Evolutionary conservation across 352 stramenopile genomes (phyloP), one percentile per base, ranked within the genome.

Genomic region (Phytophthora sojae): DNA sequence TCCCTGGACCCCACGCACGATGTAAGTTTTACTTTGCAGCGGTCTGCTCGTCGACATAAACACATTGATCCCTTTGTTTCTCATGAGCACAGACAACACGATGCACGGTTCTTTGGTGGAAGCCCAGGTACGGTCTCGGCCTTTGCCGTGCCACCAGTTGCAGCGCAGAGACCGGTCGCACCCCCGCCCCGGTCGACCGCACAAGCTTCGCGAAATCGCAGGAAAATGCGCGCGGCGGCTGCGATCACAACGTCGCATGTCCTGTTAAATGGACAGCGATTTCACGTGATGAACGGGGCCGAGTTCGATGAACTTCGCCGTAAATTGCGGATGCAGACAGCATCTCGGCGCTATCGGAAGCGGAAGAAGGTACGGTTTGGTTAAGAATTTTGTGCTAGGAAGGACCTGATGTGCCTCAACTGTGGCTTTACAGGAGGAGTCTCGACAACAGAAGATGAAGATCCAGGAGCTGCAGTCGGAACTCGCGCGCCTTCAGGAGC

Each of bases 291-390:
- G 47, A 72, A 79, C 9, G 42, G 52, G 2, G 30, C 19, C 7
- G 69, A 80, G 26, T 73, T 80, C 35, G 58, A 74, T 4, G 67
- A 76, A 1, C 44, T 79, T 45, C 69, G 75, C 25, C 77, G 73
- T 4, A 77, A 76, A 58, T 35, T 84, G 15, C 66, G 59, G 17
- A 76, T 74, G 63, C 73, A 84, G 25, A 80, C 65, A 23, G 65
- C 69, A 6, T 84, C 77, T 26, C 70, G 70, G 19, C 67, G 73
- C 17, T 77, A 81, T 51, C 70, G 77, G 7, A 80, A 74, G 44
- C 73, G 73, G 26, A 83, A 82, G 52, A 85, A 78, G 69, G 71
- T 76, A 9, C n/a, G n/a, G n/a, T n/a, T n/a, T n/a, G n/a, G n/a
- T n/a, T n/a, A n/a, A n/a, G n/a, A n/a, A n/a, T n/a, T n/a, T n/a